A percentile compares a stretch with the other conserved stretches of the same genome.
phyloP scores from a whole-genome alignment of 139 green algal species.

The Eudorina sp. region DNA sequence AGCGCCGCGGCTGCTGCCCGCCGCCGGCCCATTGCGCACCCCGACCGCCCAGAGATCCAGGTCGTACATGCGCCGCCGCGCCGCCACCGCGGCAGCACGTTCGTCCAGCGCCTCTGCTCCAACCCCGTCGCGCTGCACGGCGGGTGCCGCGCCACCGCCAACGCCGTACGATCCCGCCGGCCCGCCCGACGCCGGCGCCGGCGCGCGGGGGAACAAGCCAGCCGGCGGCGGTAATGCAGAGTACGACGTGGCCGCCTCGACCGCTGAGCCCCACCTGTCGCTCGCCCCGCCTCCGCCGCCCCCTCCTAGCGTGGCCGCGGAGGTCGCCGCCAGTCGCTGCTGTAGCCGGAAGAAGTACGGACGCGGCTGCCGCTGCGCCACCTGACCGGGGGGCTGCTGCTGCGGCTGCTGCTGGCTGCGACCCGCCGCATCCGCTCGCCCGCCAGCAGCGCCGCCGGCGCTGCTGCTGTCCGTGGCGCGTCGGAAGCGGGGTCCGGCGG shows the following conservation, averaged over 20 bases:
- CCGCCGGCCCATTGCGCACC: not conserved
- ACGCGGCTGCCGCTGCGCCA: not conserved
- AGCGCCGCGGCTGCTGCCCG: not conserved
- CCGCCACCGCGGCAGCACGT: not conserved
- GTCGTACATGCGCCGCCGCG: constrained; percentile 28
- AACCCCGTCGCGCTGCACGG: no score
- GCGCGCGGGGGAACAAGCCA: not conserved
- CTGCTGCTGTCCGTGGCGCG: not conserved
- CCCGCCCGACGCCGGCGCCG: not conserved
- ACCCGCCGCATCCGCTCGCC: no score
- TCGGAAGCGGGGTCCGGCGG: not conserved
- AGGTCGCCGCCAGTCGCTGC: not conserved
- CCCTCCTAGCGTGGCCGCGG: not conserved
- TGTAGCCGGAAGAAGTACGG: constrained; percentile 43
- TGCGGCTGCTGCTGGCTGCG: not conserved
- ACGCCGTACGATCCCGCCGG: not conserved
- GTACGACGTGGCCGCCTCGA: not conserved
- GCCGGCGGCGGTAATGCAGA: no score
- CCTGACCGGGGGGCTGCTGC: not conserved
- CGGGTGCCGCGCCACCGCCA: not conserved
- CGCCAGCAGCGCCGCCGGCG: no score
- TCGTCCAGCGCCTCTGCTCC: not conserved
- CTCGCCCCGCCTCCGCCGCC: not conserved
- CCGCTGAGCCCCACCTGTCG: not conserved
- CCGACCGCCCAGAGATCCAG: not conserved